Percentiles rank a stretch among this genome's conserved stretches.
Evolutionary conservation across 2,329 filamentous ascomycete genomes (phyloP).

Genomic region (Diaporthe sp.): DNA sequence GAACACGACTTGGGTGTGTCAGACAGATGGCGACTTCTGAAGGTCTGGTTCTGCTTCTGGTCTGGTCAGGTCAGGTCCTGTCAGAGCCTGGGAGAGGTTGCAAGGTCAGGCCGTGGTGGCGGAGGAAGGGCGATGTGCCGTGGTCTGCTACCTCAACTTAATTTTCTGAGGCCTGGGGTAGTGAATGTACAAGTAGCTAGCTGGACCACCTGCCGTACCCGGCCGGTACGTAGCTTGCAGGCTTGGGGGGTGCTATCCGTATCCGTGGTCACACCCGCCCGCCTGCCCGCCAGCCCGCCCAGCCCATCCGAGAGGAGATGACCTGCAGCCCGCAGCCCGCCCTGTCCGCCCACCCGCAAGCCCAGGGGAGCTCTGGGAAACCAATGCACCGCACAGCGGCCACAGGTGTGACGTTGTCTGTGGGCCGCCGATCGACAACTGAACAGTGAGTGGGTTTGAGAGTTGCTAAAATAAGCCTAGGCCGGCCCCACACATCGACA

Average conservation of each 20-base stretch:
- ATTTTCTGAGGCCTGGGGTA: conserved; percentile 1
- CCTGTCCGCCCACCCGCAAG: background rate
- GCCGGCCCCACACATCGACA: conserved; percentile 21
- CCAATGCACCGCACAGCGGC: background rate
- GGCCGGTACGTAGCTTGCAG: background rate
- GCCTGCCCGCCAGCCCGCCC: background rate
- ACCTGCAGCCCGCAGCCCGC: conserved; percentile 15
- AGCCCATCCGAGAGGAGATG: conserved; percentile 14
- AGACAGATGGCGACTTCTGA: conserved; percentile 1
- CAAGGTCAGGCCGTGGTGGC: conserved; percentile 27
- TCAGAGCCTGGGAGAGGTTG: background rate
- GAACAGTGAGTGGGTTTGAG: conserved; percentile 17
- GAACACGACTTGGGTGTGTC: conserved; percentile 15
- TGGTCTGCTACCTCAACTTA: conserved; percentile 8
- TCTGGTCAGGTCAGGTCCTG: conserved; percentile 5
- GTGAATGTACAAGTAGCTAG: conserved; percentile 14
- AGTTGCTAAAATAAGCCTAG: conserved; percentile 34
- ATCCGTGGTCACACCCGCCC: conserved; percentile 32
- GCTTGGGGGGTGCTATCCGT: conserved; percentile 20
- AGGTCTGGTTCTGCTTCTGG: background rate
- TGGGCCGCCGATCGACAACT: conserved; percentile 28
- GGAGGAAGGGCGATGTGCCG: conserved; percentile 13
- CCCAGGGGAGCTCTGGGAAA: conserved; percentile 11
- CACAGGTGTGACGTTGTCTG: conserved; percentile 29
- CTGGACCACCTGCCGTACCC: background rate